Conservation (phyloP, 148 eudicot genomes). For the Limonium bicolor region DNA sequence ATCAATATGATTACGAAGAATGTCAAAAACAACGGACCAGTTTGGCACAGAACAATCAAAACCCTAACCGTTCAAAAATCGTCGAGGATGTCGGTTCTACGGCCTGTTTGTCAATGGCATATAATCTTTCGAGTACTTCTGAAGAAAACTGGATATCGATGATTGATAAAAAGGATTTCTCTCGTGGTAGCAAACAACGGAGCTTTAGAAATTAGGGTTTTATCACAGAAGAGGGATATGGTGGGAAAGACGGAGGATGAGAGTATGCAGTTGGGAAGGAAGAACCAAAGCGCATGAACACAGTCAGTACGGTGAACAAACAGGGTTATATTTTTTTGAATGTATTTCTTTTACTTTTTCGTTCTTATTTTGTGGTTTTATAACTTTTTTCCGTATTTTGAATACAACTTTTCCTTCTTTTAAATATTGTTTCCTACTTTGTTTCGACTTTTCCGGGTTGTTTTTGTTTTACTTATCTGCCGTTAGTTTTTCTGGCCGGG, state of each 20-base stretch:
- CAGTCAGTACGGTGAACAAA: no score
- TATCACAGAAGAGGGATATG: neutral
- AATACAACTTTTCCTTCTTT: no score
- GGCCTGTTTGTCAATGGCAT: neutral
- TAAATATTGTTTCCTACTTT: no score
- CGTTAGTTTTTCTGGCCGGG: no score
- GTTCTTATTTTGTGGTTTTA: no score
- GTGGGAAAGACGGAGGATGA: neutral
- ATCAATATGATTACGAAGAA: neutral
- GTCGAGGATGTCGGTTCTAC: neutral
- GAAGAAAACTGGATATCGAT: neutral
- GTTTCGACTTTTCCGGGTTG: no score
- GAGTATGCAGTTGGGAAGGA: neutral
- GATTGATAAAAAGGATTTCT: neutral
- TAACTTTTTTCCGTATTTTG: no score
- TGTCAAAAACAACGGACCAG: neutral
- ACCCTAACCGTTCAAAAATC: conserved; percentile 3
- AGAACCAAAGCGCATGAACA: neutral
- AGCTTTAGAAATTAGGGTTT: conserved; percentile 3
- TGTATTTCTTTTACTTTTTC: no score
- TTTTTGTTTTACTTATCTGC: no score
- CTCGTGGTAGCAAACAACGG: neutral
- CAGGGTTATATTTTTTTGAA: no score
- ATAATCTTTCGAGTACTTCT: neutral
- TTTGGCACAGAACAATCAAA: conserved; percentile 1